Evolutionary conservation across 2,329 filamentous ascomycete genomes (phyloP).

Genomic region (Colletotrichum orchidophilum): DNA sequence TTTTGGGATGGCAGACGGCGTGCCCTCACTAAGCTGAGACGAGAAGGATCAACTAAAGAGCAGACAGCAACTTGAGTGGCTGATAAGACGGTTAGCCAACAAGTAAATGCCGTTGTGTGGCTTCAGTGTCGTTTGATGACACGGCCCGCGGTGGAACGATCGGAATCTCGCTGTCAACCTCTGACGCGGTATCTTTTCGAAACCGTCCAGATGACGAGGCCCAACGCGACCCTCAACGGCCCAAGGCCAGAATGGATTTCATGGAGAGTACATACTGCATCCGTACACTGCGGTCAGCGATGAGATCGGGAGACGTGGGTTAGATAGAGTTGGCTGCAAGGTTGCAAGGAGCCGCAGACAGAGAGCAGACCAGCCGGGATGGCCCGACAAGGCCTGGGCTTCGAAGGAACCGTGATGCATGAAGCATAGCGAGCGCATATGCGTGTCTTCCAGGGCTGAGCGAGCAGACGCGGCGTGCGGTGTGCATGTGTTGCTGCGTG

Average conservation of each 20-base stretch:
- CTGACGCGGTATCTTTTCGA: slow-evolving; percentile 23
- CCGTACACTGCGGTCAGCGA: background rate
- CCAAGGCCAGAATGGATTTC: background rate
- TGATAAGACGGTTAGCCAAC: background rate
- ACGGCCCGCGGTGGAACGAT: slow-evolving; percentile 8
- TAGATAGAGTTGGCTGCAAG: background rate
- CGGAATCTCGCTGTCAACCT: slow-evolving; percentile 13
- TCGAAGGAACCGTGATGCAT: slow-evolving; percentile 19
- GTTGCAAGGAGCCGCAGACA: slow-evolving; percentile 19
- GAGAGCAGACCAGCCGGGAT: slow-evolving; percentile 25
- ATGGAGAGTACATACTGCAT: background rate
- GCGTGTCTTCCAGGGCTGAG: slow-evolving; percentile 19
- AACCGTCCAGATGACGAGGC: slow-evolving; percentile 14
- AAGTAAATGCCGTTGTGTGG: background rate
- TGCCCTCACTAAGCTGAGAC: slow-evolving; percentile 16
- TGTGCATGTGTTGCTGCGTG: background rate
- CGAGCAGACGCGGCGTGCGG: background rate
- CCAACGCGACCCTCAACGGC: background rate
- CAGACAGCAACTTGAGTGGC: background rate
- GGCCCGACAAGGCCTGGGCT: slow-evolving; percentile 8
- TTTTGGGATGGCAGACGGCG: slow-evolving; percentile 23
- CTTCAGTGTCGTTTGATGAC: slow-evolving; percentile 15
- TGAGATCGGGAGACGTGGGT: slow-evolving; percentile 1
- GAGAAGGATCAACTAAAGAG: background rate
- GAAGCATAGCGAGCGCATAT: background rate